Base-by-base conservation (phyloP, 139 green algal species). In the Chlorella vulgaris region DNA sequence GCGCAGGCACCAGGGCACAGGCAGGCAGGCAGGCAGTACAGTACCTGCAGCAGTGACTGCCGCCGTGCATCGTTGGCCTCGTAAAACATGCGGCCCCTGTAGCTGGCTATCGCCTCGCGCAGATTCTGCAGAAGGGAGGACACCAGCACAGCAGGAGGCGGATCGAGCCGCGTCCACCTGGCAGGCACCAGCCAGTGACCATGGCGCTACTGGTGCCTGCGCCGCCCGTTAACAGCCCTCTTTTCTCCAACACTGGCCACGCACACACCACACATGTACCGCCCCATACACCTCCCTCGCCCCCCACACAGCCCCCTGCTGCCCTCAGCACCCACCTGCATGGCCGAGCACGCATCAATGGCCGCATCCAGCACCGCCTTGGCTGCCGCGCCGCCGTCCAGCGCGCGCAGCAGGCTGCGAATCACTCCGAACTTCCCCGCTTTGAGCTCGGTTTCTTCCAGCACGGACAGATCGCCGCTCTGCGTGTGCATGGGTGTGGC, bases 361-460 rank as follows among this genome's bases (percentile, higher is more conserved):
- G 94, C 91, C 0, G 74, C 51, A 82, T 98, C 95, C 69, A 98
- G 85, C 47, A 93, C 83, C 3, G 76, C 76, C 89, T 98, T 97
- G 62, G 73, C 81, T 1, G 53, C 61, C 3, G 63, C 88, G 84
- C 86, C 90, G 29, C 83, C 80, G 74, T 93, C 86, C 75, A 97
- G 85, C n/a, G 92, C 94, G 28, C 89, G 84, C 33, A 95, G 84
- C 63, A 97, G 87, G 43, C 78, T 93, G 75, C 95, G 90, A 31
- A 98, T 89, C 7, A 95, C 93, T 7, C 86, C 89, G 76, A 94
- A 98, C 84, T 92, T 90, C 33, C 94, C 95, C 43, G 77, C 77
- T 50, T 82, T 82, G 47, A 82, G 63, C 65, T 82, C 77, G 1
- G 65, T 82, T 35, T 82, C 77, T 50, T 82, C 77, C 47, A 82